Base-by-base conservation (phyloP, 2,329 filamentous ascomycete genomes). In the Ceratocystis harringtonii region DNA sequence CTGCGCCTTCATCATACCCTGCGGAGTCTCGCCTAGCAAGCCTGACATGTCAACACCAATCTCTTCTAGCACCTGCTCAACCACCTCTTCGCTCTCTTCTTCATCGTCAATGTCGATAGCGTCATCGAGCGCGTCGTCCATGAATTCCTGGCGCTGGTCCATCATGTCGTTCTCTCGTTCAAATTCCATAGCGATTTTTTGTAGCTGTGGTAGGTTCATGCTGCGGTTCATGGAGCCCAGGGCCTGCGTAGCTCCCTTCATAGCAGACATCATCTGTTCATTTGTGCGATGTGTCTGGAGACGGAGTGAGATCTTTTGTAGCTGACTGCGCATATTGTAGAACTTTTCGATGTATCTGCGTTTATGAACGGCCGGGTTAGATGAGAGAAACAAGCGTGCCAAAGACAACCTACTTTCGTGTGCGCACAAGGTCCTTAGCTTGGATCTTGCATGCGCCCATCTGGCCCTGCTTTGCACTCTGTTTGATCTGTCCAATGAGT, bases 261-360 rank as follows among this genome's bases (percentile, higher is more conserved):
- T 97, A 7, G 92, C 94, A 76, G 96, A 90, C 92, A 96, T 96
- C 94, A 99, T 99, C 76, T 97, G 92, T 75, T 99, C 94, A 76
- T 99, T 99, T 70, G 92, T 96, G 69, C 94, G 86, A 69, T 97
- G 92, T 62, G 94, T 99, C 90, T 97, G 94, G 73, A 99, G 92
- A 57, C 92, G 85, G 65, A 99, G 78, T 15, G 90, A 95, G 70
- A 99, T 96, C 69, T 95, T 94, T 74, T 99, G 94, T 69, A 99
- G 78, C 75, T 97, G 92, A 70, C 92, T 97, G 70, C 91, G 86
- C 92, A 99, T 97, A 72, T 90, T 87, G 74, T 96, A 97, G 78
- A 99, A 99, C 76, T 97, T 97, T 76, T 96, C 91, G 67, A 99
- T 88, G 71, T 96, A 96, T 75, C 90, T 89, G 36, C 7, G 25